These are phyloP conservation scores for Colletotrichum tamarilloi DNA, from an alignment of 2,329 filamentous ascomycete genomes.

Conservation along the genomic window DNA sequence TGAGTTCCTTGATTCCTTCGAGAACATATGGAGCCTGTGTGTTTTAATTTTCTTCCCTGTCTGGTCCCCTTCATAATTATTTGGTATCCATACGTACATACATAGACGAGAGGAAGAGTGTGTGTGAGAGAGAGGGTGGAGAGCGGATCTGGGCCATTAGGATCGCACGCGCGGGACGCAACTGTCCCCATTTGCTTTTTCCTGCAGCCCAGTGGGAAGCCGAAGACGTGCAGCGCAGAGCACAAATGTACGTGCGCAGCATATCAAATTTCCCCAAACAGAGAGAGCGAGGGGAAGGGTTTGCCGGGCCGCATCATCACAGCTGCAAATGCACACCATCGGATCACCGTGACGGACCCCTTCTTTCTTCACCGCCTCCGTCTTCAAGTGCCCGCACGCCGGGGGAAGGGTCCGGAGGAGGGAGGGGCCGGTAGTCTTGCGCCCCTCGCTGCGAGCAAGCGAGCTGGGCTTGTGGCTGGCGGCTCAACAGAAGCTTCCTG, in stretches of 20 bases:
- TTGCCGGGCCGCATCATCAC: not conserved
- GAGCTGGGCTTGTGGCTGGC: not conserved
- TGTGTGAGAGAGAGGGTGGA: not conserved
- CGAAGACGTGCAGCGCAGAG: slow-evolving; percentile 12
- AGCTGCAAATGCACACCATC: slow-evolving; percentile 15
- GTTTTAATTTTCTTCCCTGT: not conserved
- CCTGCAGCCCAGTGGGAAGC: slow-evolving; percentile 11
- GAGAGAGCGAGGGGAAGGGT: not conserved
- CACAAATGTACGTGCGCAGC: not conserved
- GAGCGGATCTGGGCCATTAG: not conserved
- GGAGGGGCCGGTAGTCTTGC: not conserved
- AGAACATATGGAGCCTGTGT: not conserved
- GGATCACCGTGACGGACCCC: slow-evolving; percentile 18
- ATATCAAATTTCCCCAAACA: not conserved
- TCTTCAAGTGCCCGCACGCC: not conserved
- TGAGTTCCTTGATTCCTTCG: not conserved
- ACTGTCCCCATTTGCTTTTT: slow-evolving; percentile 31
- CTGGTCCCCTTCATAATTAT: not conserved
- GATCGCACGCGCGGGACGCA: not conserved
- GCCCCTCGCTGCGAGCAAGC: not conserved
- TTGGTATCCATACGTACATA: not conserved
- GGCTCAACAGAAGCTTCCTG: not conserved
- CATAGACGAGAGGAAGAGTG: not conserved
- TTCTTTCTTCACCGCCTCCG: slow-evolving; percentile 32
- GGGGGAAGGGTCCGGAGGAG: not conserved